Evolutionary conservation across 176 grass and related monocot species (phyloP), one percentile per base, ranked within the genome.

Genomic region (Pharus latifolius): DNA sequence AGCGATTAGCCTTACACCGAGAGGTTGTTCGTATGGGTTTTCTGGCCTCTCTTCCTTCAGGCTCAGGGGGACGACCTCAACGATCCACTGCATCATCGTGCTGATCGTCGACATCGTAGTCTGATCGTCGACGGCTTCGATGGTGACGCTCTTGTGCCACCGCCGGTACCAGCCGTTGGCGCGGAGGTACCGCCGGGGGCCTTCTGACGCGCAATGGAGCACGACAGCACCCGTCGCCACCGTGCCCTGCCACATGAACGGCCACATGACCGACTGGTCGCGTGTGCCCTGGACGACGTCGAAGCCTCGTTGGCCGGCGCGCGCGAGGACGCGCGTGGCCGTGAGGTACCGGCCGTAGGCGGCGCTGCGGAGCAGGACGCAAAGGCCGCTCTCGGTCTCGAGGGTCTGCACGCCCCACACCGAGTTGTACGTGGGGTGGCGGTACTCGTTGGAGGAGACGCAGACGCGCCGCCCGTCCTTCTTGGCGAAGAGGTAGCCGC

Each of bases 401-500:
- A 85, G 65, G 38, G 83, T 51, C 73, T 67, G 73, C 60, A 74
- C 68, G 46, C 32, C 62, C 78, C 70, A 80, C 40, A 56, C 78
- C 31, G 79, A 64, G 73, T 74, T 70, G 22, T 18, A 35, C 75
- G 48, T 67, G 44, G 6, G 40, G 38, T 58, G 78, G 67, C 33
- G 53, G 56, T 35, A 9, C 24, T 59, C 75, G 54, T 82, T 45
- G 10, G 70, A n/a, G n/a, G n/a, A 70, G 70, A 59, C 74, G 70
- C 74, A 70, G 62, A 85, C 87, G 78, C 82, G 81, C 52, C 83
- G 78, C 55, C 83, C 82, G 62, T 71, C 69, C 49, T 76, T 67
- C 48, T n/a, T n/a, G n/a, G n/a, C n/a, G n/a, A n/a, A n/a, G n/a
- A n/a, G n/a, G n/a, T n/a, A n/a, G n/a, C n/a, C n/a, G n/a, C n/a